Base-by-base conservation (phyloP, 306 rosid genomes). In the Canavalia ensiformis region DNA sequence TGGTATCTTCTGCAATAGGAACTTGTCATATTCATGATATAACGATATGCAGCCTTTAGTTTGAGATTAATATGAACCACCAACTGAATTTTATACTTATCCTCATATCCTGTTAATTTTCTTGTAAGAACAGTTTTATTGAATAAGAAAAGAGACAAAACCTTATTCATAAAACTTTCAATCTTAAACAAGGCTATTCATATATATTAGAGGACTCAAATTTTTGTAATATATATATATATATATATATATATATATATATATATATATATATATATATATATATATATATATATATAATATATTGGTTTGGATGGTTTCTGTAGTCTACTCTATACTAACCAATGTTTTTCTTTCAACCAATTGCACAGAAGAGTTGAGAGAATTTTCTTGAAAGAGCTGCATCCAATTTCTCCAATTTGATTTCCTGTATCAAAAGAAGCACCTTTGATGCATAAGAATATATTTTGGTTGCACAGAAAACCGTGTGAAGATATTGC, bases 11-110 rank as follows among this genome's bases (percentile, higher is more conserved):
- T 69, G 42, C 58, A 30, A 30, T 29, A 34, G 35, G 64, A 72
- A 54, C 35, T 46, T 72, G 34, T 54, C 34, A 10, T 34, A 33
- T 50, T 50, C 76, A 51, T 34, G 62, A 50, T 47, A 69, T 18
- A 33, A 69, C 13, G 58, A 49, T n/a, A n/a, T n/a, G n/a, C 62
- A 71, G 34, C 62, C n/a, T 70, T 71, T 72, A 55, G 11, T 25
- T 77, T 41, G 55, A 39, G 52, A n/a, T n/a, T 64, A 7, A 25
- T 60, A 49, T 54, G 65, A 72, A 18, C 50, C 8, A 39, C 77
- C 8, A 4, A 54, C 65, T 35, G 25, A 49, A 41, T 4, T 25
- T 74, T 57, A 57, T 41, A 42, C 55, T 28, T 68, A 13, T 47
- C 42, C 29, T 28, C 39, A 6, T 57, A 6, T 74, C 18, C 63